Evolutionary conservation across 192 early-diverging fungal species (phyloP), one percentile per base, ranked within the genome.

Genomic region (Glomus cerebriforme): DNA sequence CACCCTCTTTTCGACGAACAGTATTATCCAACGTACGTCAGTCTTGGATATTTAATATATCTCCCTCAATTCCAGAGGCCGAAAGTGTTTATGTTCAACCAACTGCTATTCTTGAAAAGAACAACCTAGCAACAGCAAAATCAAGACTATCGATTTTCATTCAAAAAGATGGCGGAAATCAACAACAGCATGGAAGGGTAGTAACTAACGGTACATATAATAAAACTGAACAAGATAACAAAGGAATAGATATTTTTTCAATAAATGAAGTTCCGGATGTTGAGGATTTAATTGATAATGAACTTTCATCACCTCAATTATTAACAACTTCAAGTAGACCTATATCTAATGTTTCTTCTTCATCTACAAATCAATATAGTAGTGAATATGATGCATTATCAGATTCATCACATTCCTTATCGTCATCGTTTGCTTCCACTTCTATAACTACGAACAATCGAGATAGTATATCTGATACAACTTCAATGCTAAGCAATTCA

Each of bases 21-120:
- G 27, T 77, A 32, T 9, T 49, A 24, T 37, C 75, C 12, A 47
- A 32, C 12, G 29, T 29, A 27, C 60, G 75, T 60, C 75, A 77
- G 34, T 77, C 75, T 13, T 77, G 75, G 75, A 13, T 76, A 39
- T 19, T 76, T 64, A 39, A 67, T 47, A 77, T n/a, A 32, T 27
- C 24, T 17, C 37, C 75, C 27, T 32, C 75, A 47, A 47, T 77
- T 63, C 43, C 39, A 19, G 75, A 77, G 24, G 34, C 75, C 31
- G 59, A 64, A 35, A 77, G 75, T 47, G 26, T 77, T n/a, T n/a
- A 68, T n/a, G 26, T 77, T 22, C 75, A 47, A 7, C 63, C 75
- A 10, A 77, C 43, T 45, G 54, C 39, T 15, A 77, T 77, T 31
- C 39, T 77, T 43, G 75, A 67, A 19, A 77, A 66, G 27, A 47